Evolutionary conservation across 129 eudicot genomes (phyloP), one percentile per base, ranked within the genome.

Genomic region (Arctium minus): DNA sequence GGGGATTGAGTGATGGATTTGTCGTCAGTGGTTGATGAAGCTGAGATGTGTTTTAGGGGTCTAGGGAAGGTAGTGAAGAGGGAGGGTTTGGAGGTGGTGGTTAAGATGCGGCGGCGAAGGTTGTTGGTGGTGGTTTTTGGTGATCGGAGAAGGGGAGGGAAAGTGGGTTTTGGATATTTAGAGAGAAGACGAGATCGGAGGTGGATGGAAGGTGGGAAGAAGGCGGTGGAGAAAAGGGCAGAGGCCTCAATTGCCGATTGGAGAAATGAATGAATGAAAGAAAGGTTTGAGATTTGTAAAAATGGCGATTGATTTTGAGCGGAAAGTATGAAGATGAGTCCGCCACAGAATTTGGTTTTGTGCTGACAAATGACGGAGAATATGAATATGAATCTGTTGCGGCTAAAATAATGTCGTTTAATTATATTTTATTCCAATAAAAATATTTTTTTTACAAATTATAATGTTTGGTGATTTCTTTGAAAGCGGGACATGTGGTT

Each of bases 211-310:
- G 87, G 75, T 38, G 78, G 83, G 76, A 73, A 77, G 73, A 80
- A 77, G 84, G 70, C 42, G 13, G 79, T 83, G 33, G 85, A 83
- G 87, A 85, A 77, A 36, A 92, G 85, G 8, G 89, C 87, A 4
- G 90, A 78, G 64, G 92, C 87, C 88, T 88, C 92, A 96, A 92
- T 92, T 70, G 71, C 12, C 6, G 31, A 37, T 50, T 67, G 60
- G 13, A 17, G 72, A 35, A 32, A 50, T 50, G 62, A 38, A 38
- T 0, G 6, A 33, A 33, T 4, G 35, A 13, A 32, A 2, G 42
- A 62, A 38, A 18, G 56, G 4, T 35, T 35, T 18, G 27, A 48
- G 35, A 83, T 64, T 22, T 65, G 82, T 75, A 86, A 86, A 84
- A 33, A 81, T 68, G 86, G 70, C 40, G 79, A 56, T 56, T 56